Base-by-base conservation (phyloP, 805 yeast genomes). In the Schizosaccharomyces octosporus region DNA sequence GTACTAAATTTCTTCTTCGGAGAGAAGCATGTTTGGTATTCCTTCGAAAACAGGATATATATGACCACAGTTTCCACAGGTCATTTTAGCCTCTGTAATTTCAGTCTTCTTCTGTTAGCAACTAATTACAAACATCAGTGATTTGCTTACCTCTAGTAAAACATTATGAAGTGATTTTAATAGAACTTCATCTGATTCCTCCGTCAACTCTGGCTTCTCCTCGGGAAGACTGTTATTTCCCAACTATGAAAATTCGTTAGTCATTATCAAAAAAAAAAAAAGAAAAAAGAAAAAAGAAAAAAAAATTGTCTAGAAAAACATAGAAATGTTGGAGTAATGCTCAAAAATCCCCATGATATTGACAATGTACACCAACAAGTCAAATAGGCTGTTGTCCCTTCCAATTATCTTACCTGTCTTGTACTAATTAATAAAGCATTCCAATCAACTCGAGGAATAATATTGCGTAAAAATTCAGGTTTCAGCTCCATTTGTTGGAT, bases 11-110 rank as follows among this genome's bases (percentile, higher is more conserved):
- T 59, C 61, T 70, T 93, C 97, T 5, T 97, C 97, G 41, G 98
- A 97, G 43, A 93, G 78, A 62, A 93, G 74, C 72, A 93, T 84
- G 76, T 90, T 90, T 43, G 99, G 96, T 66, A 93, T 88, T 61
- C 93, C 81, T 75, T 87, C 89, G 72, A 89, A 90, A 74, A 93
- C 85, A 74, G 84, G 81, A 72, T 89, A 93, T 6, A 85, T 75
- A 71, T 90, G 97, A 0, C 80, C 82, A 70, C 99, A 93, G 72
- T 83, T 83, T 27, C 78, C 75, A 70, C 99, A 93, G 13, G 75
- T 76, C 97, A 93, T 87, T 67, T 82, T 81, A 2, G 98, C 99
- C 67, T 89, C 90, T 9, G 77, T 70, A 61, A 93, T 86, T 64
- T 83, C 87, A 0, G 97, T 90, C 39, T 36, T 36, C 15, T 36